phyloP scores from a whole-genome alignment of 1,284 basidiomycete species.

The Sphagnurus paluster region DNA sequence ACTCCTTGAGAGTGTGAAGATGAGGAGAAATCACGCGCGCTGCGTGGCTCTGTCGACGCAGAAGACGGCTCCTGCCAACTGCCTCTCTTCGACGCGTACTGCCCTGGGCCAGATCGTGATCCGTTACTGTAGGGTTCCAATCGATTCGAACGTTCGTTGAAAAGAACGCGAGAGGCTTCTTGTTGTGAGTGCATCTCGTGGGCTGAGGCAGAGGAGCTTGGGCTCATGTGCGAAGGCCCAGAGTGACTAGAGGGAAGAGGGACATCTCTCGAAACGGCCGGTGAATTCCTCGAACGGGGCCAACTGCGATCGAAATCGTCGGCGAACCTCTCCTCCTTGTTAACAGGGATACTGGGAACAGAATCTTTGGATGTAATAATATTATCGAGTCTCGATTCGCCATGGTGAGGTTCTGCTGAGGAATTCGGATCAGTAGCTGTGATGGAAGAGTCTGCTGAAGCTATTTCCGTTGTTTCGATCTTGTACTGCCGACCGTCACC shows the following conservation, averaged over 20 bases:
- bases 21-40: conserved; percentile 43
- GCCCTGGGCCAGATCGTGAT: conserved; percentile 34
- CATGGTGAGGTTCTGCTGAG: conserved; percentile 16
- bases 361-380: conserved; percentile 21
- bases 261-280: conserved; percentile 40
- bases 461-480: conserved; percentile 52
- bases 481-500: conserved; percentile 90
- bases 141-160: conserved; percentile 87
- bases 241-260: conserved; percentile 27
- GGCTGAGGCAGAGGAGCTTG: conserved; percentile 33
- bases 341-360: conserved; percentile 43
- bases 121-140: conserved; percentile 70
- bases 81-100: conserved; percentile 41
- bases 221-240: conserved; percentile 27
- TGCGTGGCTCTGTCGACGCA: conserved; percentile 45
- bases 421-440: conserved; percentile 16
- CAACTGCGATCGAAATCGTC: conserved; percentile 94
- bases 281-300: conserved; percentile 65
- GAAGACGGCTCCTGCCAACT: conserved; percentile 42
- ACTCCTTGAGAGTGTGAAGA: conserved; percentile 17
- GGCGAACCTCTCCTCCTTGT: conserved; percentile 77
- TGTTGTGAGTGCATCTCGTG: conserved; percentile 48
- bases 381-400: conserved; percentile 18
- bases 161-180: conserved; percentile 69
- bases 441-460: conserved; percentile 25